These are phyloP conservation scores for Calcarisporium arbuscula DNA, from an alignment of 2,329 filamentous ascomycete species.

Conservation along the genomic window DNA sequence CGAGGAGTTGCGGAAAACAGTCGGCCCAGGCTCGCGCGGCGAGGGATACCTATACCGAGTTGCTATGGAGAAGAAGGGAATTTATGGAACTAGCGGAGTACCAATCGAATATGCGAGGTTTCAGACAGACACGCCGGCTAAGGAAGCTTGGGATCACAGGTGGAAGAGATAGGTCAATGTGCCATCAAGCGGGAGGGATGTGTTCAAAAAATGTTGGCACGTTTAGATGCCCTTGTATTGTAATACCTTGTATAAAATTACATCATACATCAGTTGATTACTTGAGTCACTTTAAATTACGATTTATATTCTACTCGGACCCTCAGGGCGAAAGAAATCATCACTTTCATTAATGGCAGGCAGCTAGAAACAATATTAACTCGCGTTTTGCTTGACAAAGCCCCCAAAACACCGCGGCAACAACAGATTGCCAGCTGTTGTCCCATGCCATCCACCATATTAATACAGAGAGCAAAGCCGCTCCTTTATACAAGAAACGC, in stretches of 20 bases:
- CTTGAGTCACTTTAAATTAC: too few species aligned
- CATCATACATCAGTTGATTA: too few species aligned
- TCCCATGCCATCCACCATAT: slow-evolving; percentile 21
- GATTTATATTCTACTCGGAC: too few species aligned
- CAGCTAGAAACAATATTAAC: background rate
- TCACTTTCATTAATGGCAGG: slow-evolving; percentile 15
- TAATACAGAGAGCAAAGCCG: slow-evolving; percentile 23
- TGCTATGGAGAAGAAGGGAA: slow-evolving; percentile 84
- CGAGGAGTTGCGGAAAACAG: slow-evolving; percentile 67
- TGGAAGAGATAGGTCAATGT: slow-evolving; percentile 62
- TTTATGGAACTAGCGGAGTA: slow-evolving; percentile 65
- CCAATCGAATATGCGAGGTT: slow-evolving; percentile 87
- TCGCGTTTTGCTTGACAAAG: too few species aligned
- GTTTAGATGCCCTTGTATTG: too few species aligned
- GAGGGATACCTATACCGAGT: slow-evolving; percentile 75
- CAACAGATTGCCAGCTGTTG: slow-evolving; percentile 6
- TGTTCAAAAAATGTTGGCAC: too few species aligned
- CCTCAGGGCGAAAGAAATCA: slow-evolving; percentile 11
- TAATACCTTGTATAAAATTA: too few species aligned
- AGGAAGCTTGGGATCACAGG: slow-evolving; percentile 82
- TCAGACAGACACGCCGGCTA: slow-evolving; percentile 76
- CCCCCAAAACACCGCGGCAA: slow-evolving; percentile 5
- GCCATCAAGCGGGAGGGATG: background rate
- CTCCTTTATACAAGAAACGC: slow-evolving; percentile 10
- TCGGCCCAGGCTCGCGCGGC: slow-evolving; percentile 49